Evolutionary conservation across 495 filamentous ascomycete species (phyloP).

Genomic region (Baudoinia panamericana): DNA sequence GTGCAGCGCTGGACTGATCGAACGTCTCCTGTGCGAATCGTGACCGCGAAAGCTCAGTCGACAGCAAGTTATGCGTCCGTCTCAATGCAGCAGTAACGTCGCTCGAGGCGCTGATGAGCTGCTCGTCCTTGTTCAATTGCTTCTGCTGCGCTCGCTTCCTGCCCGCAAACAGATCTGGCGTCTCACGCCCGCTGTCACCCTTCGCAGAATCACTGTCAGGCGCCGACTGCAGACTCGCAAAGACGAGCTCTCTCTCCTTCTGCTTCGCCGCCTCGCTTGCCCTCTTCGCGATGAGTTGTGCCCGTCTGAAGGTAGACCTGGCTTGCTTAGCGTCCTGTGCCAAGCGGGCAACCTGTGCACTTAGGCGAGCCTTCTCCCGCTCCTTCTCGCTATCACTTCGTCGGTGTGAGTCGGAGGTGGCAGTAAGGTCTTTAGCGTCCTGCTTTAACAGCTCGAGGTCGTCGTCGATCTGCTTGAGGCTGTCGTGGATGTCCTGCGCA

Average conservation of each 20-base stretch:
- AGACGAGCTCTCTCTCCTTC: conserved; percentile 63
- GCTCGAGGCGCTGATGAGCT: conserved; percentile 55
- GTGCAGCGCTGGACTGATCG: conserved; percentile 63
- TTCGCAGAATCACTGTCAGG: conserved; percentile 15
- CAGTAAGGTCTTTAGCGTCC: conserved; percentile 56
- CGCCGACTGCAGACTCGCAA: conserved; percentile 42
- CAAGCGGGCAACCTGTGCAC: conserved; percentile 49
- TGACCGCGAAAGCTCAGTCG: conserved; percentile 64
- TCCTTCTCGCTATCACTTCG: conserved; percentile 36
- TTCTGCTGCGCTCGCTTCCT: conserved; percentile 2
- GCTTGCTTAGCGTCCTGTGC: conserved; percentile 57
- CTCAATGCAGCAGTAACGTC: conserved; percentile 77
- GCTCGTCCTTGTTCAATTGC: conserved; percentile 48
- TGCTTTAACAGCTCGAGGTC: conserved; percentile 71
- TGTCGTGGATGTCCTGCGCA: conserved; percentile 64
- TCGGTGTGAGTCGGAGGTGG: conserved; percentile 20
- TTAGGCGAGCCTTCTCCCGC: conserved; percentile 45
- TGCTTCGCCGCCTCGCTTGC: conserved; percentile 58
- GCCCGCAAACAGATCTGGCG: conserved; percentile 11
- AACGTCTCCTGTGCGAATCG: conserved; percentile 82
- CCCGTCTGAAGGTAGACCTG: conserved; percentile 64
- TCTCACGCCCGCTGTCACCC: neutral
- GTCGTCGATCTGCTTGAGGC: conserved; percentile 70
- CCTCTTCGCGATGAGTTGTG: conserved; percentile 69
- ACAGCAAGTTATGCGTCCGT: conserved; percentile 73